A percentile compares a stretch with the other conserved stretches of the same genome.
These are phyloP conservation scores for Ustilago tritici DNA, from an alignment of 1,284 basidiomycete genomes.

Conservation along the genomic window DNA sequence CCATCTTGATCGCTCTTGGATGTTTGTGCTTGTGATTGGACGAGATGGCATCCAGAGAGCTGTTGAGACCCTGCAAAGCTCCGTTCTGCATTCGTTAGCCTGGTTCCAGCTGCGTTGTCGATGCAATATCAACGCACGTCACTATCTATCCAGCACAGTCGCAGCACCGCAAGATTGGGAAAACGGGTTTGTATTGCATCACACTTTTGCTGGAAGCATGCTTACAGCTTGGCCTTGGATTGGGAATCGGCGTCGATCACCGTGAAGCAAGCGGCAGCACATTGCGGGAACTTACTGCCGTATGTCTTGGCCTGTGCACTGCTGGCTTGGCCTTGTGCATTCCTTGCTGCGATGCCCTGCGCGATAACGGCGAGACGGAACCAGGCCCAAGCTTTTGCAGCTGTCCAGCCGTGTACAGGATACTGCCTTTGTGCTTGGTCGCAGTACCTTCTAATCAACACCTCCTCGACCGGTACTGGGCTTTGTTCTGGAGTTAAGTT, in stretches of 20 bases:
- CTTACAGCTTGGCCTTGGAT: conserved; percentile 16
- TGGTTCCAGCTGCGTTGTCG: no score
- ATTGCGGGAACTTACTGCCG: conserved; percentile 56
- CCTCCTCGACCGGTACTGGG: conserved; percentile 75
- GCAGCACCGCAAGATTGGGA: no score
- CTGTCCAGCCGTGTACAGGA: conserved; percentile 81
- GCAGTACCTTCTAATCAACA: conserved; percentile 83
- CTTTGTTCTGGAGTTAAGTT: conserved; percentile 73
- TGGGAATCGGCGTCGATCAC: conserved; percentile 26
- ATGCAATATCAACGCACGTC: no score
- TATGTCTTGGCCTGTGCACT: conserved; percentile 74
- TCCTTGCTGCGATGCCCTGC: conserved; percentile 92
- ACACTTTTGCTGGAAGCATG: no score
- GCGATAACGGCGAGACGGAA: conserved; percentile 88
- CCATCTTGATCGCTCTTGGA: not conserved
- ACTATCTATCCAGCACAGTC: no score
- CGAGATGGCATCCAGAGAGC: not conserved
- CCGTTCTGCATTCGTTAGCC: no score
- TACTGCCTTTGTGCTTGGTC: conserved; percentile 75
- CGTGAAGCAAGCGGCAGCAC: conserved; percentile 26
- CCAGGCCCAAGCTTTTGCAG: conserved; percentile 86
- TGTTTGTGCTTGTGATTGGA: not conserved
- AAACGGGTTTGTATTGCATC: no score
- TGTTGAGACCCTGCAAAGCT: no score
- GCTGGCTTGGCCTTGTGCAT: conserved; percentile 85